phyloP scores from a whole-genome alignment of 129 eudicot genomes.

The Pittosporum tobira region DNA sequence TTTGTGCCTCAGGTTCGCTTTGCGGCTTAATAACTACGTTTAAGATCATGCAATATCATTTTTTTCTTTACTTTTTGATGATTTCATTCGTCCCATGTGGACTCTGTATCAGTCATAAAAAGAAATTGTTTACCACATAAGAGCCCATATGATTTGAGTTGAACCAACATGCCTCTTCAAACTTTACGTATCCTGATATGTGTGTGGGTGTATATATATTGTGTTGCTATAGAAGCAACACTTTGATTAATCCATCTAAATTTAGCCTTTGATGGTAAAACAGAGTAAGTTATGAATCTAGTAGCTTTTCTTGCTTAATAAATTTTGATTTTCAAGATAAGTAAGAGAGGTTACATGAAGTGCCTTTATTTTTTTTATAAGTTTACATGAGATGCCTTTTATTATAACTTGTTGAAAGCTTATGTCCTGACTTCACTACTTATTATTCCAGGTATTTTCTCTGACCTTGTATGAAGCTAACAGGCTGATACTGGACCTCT shows the following conservation, averaged over 20 bases:
- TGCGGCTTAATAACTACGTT: too few species aligned
- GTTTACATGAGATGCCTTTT: neutral
- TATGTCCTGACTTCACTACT: conserved; percentile 42
- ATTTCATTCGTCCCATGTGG: too few species aligned
- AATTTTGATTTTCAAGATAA: neutral
- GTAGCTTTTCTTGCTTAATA: neutral
- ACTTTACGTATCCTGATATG: neutral
- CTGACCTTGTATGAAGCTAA: conserved; percentile 97
- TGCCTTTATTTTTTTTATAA: neutral
- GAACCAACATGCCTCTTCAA: neutral
- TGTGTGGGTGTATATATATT: too few species aligned
- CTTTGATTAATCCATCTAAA: too few species aligned
- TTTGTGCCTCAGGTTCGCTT: too few species aligned
- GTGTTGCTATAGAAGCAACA: too few species aligned
- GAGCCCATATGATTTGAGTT: neutral
- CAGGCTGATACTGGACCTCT: conserved; percentile 84
- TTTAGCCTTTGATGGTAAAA: too few species aligned
- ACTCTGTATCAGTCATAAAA: too few species aligned
- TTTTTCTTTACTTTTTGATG: too few species aligned
- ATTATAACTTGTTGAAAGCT: neutral
- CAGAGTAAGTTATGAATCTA: too few species aligned
- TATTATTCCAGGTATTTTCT: conserved; percentile 94
- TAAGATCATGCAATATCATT: too few species aligned
- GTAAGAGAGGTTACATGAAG: neutral
- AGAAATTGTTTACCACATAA: too few species aligned